Conservation (phyloP, 2,329 filamentous ascomycete genomes). For the Aspergillus sp. region DNA sequence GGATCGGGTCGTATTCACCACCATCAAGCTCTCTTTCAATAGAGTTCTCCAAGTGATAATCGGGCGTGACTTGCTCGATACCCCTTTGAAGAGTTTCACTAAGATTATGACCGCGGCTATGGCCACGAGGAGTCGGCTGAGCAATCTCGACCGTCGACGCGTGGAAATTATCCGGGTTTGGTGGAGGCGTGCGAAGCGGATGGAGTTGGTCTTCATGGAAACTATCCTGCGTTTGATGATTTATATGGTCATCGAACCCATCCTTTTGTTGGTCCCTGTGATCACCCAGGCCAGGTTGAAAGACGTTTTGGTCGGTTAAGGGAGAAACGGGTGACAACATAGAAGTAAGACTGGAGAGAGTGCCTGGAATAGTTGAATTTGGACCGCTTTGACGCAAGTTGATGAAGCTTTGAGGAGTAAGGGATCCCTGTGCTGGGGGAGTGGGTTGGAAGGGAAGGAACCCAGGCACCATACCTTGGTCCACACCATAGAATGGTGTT, state of each 20-base stretch:
- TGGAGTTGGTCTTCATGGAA: constrained; percentile 23
- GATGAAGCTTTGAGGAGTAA: constrained; percentile 46
- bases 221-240: constrained; percentile 29
- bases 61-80: constrained; percentile 64
- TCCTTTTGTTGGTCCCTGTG: constrained; percentile 21
- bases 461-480: constrained; percentile 61
- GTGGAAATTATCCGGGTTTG: constrained; percentile 42
- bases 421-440: constrained; percentile 48
- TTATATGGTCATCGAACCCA: constrained; percentile 25
- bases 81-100: constrained; percentile 79
- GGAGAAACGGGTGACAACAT: constrained; percentile 66
- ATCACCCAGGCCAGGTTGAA: constrained; percentile 31
- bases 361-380: constrained; percentile 62
- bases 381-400: constrained; percentile 38
- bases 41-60: constrained; percentile 80
- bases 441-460: constrained; percentile 67
- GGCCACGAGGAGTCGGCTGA: constrained; percentile 60
- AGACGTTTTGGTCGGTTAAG: constrained; percentile 53
- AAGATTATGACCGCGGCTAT: constrained; percentile 64
- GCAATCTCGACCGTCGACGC: constrained; percentile 53
- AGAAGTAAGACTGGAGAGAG: constrained; percentile 42
- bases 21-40: constrained; percentile 77
- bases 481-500: constrained; percentile 59
- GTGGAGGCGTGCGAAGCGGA: constrained; percentile 32
- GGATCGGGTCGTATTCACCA: constrained; percentile 57